Percentiles rank a stretch among this genome's conserved stretches.
Evolutionary conservation across 2,329 filamentous ascomycete genomes (phyloP).

Genomic region (Penicillium brevicompactum): DNA sequence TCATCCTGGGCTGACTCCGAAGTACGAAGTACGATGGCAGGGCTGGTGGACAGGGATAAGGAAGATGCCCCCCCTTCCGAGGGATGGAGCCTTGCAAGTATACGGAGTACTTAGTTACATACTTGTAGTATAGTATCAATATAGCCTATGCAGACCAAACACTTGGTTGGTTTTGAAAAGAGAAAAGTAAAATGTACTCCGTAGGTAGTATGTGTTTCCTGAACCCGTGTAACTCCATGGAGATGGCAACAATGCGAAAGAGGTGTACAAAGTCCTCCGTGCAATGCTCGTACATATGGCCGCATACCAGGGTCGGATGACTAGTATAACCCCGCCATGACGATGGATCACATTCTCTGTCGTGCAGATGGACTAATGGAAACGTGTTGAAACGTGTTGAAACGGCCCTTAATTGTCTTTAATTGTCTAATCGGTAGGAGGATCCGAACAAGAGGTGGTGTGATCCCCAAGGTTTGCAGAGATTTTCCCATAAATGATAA

Average conservation of each 20-base stretch:
- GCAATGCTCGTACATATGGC: too few relatives aligned
- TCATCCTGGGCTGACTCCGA: background rate
- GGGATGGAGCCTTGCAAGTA: background rate
- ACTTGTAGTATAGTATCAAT: background rate
- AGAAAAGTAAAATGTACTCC: background rate
- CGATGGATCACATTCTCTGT: background rate
- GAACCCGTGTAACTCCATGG: background rate
- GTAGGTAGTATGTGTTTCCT: background rate
- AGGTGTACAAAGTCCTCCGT: too few relatives aligned
- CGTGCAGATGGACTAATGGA: background rate
- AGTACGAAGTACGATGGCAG: constrained; percentile 1
- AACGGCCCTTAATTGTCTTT: constrained; percentile 12
- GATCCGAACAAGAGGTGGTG: constrained; percentile 17
- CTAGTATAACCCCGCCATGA: constrained; percentile 3
- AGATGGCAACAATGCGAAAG: too few relatives aligned
- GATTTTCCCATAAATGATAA: constrained; percentile 8
- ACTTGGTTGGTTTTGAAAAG: constrained; percentile 3
- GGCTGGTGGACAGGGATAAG: constrained; percentile 1
- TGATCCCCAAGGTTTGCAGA: constrained; percentile 12
- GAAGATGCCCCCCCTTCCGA: background rate
- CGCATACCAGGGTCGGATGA: constrained; percentile 6
- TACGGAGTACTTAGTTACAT: too few relatives aligned
- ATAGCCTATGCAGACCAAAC: background rate
- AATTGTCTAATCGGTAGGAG: constrained; percentile 15
- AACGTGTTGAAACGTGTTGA: background rate